Evolutionary conservation across 805 yeast species (phyloP), one percentile per base, ranked within the genome.

Genomic region (Tetrapisispora iriomotensis): DNA sequence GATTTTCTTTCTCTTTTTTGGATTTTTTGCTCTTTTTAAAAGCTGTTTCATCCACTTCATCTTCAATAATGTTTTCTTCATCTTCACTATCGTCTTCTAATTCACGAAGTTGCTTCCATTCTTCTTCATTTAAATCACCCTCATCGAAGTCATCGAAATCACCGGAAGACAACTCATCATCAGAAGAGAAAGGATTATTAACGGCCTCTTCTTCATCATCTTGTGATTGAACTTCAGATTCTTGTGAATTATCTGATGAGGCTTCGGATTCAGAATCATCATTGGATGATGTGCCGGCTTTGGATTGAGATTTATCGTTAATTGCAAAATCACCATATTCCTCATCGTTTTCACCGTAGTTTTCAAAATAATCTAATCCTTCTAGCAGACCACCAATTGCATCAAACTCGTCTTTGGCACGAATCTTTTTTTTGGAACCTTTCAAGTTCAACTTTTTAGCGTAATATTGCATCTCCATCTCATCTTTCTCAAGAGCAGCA

Each of bases 351-450:
- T 38, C 49, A 24, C 60, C 70, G 45, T 53, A 60, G 31, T 58
- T 51, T 36, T 65, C 70, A 41, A 66, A 53, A 48, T 55, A 67
- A 43, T 65, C 70, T 31, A 67, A 48, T 21, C 88, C 95, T 38
- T 84, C 95, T 4, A 87, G 63, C 18, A 87, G 56, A n/a, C 87
- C 94, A 34, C 83, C 95, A 35, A 87, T 66, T 2, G 79, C 73
- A 59, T 86, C 95, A 52, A 81, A 82, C 12, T 77, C 86, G 29
- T 71, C 78, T 3, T 54, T 54, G 3, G 65, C 65, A 31, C 38
- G 58, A 45, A 71, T 72, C 28, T 68, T 61, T 34, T 80, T 64
- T 13, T 66, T 67, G 39, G 68, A 70, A 0, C 76, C 74, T 46
- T 77, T 77, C 48, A 83, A 57, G 1, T 94, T 94, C 8, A 88